These are phyloP conservation scores for Colletotrichum destructivum DNA, from an alignment of 2,329 filamentous ascomycete species.

Conservation along the genomic window DNA sequence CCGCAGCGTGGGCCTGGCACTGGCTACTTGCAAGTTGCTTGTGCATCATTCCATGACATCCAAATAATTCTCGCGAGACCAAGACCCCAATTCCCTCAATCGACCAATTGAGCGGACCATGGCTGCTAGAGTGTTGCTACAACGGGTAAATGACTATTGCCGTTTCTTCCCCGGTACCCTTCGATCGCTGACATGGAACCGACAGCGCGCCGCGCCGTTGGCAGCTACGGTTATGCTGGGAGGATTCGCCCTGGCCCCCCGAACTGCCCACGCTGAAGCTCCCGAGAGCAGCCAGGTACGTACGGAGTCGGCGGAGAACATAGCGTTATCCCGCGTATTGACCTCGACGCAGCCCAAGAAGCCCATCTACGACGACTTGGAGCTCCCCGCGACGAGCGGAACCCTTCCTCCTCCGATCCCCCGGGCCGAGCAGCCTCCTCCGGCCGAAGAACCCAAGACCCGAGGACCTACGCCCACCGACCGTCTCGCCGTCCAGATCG, in stretches of 20 bases:
- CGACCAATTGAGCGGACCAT: conserved; percentile 68
- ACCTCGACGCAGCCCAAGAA: conserved; percentile 65
- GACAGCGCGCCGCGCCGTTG: conserved; percentile 69
- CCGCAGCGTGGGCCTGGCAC: conserved; percentile 45
- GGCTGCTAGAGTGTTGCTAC: conserved; percentile 73
- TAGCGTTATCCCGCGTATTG: conserved; percentile 18
- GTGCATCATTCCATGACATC: conserved; percentile 44
- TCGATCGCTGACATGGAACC: conserved; percentile 34
- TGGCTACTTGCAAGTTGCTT: conserved; percentile 24
- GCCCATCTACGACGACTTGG: conserved; percentile 86
- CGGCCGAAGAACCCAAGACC: conserved; percentile 48
- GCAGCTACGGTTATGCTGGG: conserved; percentile 66
- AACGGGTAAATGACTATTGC: conserved; percentile 61
- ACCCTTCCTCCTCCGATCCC: conserved; percentile 48
- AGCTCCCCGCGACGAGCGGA: conserved; percentile 58
- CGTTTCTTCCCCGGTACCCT: not conserved
- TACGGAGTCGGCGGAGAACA: not conserved
- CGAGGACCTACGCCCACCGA: conserved; percentile 85
- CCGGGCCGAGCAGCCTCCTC: conserved; percentile 52
- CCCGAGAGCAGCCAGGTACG: conserved; percentile 48
- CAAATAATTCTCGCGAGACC: conserved; percentile 45
- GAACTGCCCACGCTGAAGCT: conserved; percentile 67
- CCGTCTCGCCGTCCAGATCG: conserved; percentile 86
- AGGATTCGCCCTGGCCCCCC: conserved; percentile 63
- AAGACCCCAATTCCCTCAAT: conserved; percentile 44